Evolutionary conservation across 257 asterid genomes (phyloP).

Genomic region (Echium plantagineum): DNA sequence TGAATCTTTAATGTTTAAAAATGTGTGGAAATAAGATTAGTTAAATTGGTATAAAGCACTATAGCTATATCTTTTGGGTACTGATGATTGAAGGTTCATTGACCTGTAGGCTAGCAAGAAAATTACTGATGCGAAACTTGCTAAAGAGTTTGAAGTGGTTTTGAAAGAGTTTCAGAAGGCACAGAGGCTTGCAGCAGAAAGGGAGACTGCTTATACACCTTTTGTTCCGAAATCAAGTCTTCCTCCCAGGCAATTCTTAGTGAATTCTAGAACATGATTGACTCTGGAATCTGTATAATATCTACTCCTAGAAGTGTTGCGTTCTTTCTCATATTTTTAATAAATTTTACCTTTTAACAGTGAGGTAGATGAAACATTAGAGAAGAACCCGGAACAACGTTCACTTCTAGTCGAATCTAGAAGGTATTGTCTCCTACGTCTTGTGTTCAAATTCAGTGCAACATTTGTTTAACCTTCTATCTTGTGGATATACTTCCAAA

Average conservation of each 20-base stretch:
- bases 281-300: neutral
- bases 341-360: slow-evolving; percentile 3
- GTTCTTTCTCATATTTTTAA: neutral
- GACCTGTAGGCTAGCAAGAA: slow-evolving; percentile 33
- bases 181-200: slow-evolving; percentile 42
- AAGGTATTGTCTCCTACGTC: slow-evolving; percentile 18
- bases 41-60: no score
- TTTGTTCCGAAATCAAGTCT: slow-evolving; percentile 18
- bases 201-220: slow-evolving; percentile 28
- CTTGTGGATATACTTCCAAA: neutral
- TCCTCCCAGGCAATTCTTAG: slow-evolving; percentile 23
- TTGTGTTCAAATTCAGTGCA: neutral
- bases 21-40: no score
- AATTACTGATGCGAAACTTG: slow-evolving; percentile 44
- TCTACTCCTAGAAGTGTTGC: neutral
- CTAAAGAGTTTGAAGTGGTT: slow-evolving; percentile 42
- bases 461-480: neutral
- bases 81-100: neutral
- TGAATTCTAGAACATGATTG: neutral
- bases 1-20: no score
- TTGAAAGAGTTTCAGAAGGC: slow-evolving; percentile 48
- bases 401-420: slow-evolving; percentile 31
- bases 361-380: slow-evolving; percentile 23
- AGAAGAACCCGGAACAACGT: slow-evolving; percentile 19
- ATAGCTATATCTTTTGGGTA: neutral